These are phyloP conservation scores for Caryocar brasiliense DNA, from an alignment of 441 rosid species.

Conservation along the genomic window DNA sequence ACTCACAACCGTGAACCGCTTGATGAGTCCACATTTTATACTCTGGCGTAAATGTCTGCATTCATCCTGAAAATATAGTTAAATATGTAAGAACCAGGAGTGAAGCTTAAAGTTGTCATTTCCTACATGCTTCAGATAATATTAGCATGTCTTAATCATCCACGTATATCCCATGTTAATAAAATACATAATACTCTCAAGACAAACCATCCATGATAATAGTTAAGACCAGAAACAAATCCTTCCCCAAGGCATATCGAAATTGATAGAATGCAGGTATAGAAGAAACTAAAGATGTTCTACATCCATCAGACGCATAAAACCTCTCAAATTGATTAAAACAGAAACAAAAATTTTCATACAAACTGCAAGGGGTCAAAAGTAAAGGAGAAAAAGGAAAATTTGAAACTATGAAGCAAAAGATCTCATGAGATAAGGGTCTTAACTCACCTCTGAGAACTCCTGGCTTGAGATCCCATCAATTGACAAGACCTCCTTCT, in stretches of 20 bases:
- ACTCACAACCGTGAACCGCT: slow-evolving; percentile 69
- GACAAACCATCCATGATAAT: background rate
- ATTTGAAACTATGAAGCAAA: background rate
- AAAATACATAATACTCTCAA: too few species aligned
- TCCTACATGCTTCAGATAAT: too few species aligned
- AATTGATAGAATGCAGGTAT: too few species aligned
- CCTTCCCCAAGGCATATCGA: background rate
- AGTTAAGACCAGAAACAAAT: background rate
- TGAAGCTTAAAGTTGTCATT: background rate
- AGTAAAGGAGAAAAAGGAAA: background rate
- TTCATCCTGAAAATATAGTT: slow-evolving; percentile 61
- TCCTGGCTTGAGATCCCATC: slow-evolving; percentile 76
- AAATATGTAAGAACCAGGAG: slow-evolving; percentile 14
- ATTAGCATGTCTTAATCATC: background rate
- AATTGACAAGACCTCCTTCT: slow-evolving; percentile 68
- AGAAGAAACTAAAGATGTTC: too few species aligned
- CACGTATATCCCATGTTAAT: too few species aligned
- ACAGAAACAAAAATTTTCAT: background rate
- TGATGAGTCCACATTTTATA: slow-evolving; percentile 64
- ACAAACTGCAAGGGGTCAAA: background rate
- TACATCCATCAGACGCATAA: too few species aligned
- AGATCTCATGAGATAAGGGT: background rate
- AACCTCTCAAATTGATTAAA: too few species aligned
- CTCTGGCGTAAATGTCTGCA: slow-evolving; percentile 62
- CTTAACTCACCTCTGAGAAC: slow-evolving; percentile 68